A percentile compares a stretch with the other conserved stretches of the same genome.
phyloP scores from a whole-genome alignment of 345 rosid genomes.

The Cardamine chenopodiifolia region DNA sequence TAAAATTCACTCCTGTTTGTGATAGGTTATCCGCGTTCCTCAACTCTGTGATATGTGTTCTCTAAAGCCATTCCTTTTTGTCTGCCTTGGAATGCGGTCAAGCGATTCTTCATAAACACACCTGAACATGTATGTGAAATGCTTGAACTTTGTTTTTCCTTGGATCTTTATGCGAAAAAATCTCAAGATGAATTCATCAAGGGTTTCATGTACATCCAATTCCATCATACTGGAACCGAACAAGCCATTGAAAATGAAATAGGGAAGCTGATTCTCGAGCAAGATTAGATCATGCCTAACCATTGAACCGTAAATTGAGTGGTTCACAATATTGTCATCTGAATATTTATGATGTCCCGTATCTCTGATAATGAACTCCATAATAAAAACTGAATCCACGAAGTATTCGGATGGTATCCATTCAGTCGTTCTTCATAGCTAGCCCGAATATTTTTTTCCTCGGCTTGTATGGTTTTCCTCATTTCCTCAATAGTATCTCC shows the following conservation, averaged over 20 bases:
- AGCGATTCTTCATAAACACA: slow-evolving; percentile 20
- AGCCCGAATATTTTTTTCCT: background rate
- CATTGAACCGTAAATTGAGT: background rate
- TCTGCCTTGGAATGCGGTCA: too few relatives aligned
- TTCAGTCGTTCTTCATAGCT: background rate
- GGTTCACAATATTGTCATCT: background rate
- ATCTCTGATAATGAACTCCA: background rate
- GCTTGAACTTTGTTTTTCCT: background rate
- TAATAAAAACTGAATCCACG: background rate
- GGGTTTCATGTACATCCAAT: too few relatives aligned
- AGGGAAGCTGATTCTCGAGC: slow-evolving; percentile 16
- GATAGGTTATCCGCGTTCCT: background rate
- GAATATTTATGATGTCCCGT: background rate
- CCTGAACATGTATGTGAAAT: slow-evolving; percentile 23
- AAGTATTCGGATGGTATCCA: background rate
- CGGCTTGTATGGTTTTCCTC: background rate
- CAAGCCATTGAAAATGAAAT: background rate
- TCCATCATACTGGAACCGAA: background rate
- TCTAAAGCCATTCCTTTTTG: too few relatives aligned
- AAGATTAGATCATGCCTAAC: background rate
- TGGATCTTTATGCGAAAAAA: background rate
- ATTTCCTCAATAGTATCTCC: background rate
- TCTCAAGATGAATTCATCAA: background rate
- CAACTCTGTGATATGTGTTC: background rate
- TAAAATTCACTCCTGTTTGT: slow-evolving; percentile 5